Percentiles rank a stretch among this genome's conserved stretches.
Evolutionary conservation across 768 basidiomycete genomes (phyloP).

Genomic region (Calocera viscosa): DNA sequence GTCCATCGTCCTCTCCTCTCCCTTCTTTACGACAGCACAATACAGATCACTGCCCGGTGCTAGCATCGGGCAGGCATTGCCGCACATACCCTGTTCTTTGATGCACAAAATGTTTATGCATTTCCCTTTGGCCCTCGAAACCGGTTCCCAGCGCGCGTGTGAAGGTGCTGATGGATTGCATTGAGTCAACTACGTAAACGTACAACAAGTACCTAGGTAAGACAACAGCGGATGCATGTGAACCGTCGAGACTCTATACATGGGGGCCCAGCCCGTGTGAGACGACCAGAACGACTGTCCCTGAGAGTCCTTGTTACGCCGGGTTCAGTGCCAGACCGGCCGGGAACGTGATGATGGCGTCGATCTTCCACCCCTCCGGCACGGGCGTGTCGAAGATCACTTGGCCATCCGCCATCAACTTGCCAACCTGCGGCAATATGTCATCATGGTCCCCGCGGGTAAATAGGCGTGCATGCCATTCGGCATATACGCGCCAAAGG

Average conservation of each 20-base stretch:
- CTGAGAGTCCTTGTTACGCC: not conserved
- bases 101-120: not conserved
- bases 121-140: not conserved
- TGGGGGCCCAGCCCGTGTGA: not conserved
- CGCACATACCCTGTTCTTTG: not conserved
- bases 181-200: not conserved
- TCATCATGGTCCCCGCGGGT: not conserved
- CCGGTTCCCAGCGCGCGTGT: not conserved
- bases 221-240: not conserved
- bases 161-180: not conserved
- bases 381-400: not conserved
- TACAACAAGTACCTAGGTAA: not conserved
- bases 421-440: not conserved
- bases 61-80: constrained; percentile 4
- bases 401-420: not conserved
- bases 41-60: not conserved
- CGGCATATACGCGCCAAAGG: not conserved
- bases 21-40: constrained; percentile 3
- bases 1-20: not conserved
- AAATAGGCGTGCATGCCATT: too few relatives aligned
- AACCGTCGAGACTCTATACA: not conserved
- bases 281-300: not conserved
- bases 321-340: constrained; percentile 1
- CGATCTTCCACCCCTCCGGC: constrained; percentile 3
- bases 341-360: constrained; percentile 4